phyloP scores from a whole-genome alignment of 805 yeast species.

The Zygosaccharomyces siamensis region DNA sequence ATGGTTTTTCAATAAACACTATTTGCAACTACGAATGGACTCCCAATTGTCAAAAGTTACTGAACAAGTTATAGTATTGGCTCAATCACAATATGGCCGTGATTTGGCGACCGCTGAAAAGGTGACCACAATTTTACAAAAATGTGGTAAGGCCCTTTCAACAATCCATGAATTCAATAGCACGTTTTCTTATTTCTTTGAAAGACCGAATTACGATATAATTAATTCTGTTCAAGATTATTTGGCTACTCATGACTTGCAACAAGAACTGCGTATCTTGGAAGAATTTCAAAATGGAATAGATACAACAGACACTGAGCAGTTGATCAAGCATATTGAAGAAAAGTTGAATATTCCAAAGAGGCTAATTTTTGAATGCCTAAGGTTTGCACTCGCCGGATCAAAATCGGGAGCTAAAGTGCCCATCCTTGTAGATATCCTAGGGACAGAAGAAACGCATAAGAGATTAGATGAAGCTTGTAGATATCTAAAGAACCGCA shows the following conservation, averaged over 20 bases:
- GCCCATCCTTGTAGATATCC: slow-evolving; percentile 48
- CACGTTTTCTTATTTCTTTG: slow-evolving; percentile 47
- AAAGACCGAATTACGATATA: slow-evolving; percentile 27
- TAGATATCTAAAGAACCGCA: neutral
- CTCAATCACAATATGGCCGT: slow-evolving; percentile 14
- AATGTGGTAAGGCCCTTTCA: slow-evolving; percentile 47
- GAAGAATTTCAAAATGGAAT: slow-evolving; percentile 10
- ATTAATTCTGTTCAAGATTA: slow-evolving; percentile 33
- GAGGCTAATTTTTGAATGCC: slow-evolving; percentile 46
- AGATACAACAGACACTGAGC: slow-evolving; percentile 6
- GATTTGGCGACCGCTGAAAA: slow-evolving; percentile 27
- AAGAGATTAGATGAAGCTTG: slow-evolving; percentile 28
- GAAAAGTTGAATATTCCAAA: neutral
- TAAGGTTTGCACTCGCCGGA: slow-evolving; percentile 69
- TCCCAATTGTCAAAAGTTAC: slow-evolving; percentile 36
- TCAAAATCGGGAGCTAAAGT: slow-evolving; percentile 65
- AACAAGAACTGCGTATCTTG: slow-evolving; percentile 15
- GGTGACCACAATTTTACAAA: slow-evolving; percentile 39
- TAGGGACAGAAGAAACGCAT: slow-evolving; percentile 44
- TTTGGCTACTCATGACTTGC: slow-evolving; percentile 18
- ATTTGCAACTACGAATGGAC: slow-evolving; percentile 44
- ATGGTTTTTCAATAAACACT: slow-evolving; percentile 69
- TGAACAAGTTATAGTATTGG: slow-evolving; percentile 25
- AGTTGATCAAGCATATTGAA: slow-evolving; percentile 9
- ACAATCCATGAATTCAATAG: slow-evolving; percentile 49